Percentiles rank a stretch among this genome's conserved stretches.
Conservation (phyloP, 805 yeast species). For the Saturnispora kantuleensis region DNA sequence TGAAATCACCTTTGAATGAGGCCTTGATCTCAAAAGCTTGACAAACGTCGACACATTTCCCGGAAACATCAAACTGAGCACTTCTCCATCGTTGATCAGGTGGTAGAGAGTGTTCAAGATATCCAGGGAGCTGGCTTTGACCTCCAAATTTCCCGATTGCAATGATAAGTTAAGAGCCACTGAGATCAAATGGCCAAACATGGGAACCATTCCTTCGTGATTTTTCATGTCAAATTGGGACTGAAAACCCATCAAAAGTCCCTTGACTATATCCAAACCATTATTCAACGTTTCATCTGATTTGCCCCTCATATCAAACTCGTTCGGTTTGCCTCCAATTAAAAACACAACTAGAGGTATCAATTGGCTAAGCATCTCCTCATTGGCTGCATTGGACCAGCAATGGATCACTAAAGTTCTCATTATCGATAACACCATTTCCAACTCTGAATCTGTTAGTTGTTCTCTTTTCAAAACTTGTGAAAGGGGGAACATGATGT, state of each 20-base stretch:
- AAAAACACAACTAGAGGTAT: slow-evolving; percentile 37
- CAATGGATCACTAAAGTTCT: slow-evolving; percentile 34
- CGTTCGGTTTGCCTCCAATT: slow-evolving; percentile 36
- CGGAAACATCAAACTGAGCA: slow-evolving; percentile 39
- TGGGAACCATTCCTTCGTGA: slow-evolving; percentile 28
- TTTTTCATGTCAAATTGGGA: slow-evolving; percentile 23
- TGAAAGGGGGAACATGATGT: slow-evolving; percentile 52
- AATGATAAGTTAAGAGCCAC: slow-evolving; percentile 30
- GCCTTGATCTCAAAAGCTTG: slow-evolving; percentile 27
- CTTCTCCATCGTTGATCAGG: slow-evolving; percentile 36
- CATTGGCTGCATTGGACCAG: slow-evolving; percentile 36
- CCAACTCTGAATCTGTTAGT: slow-evolving; percentile 38
- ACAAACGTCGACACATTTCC: slow-evolving; percentile 39
- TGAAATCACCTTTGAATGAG: slow-evolving; percentile 30
- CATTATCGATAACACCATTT: slow-evolving; percentile 36
- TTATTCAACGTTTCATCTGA: slow-evolving; percentile 30
- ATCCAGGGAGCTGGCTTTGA: slow-evolving; percentile 27
- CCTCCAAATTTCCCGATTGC: slow-evolving; percentile 19
- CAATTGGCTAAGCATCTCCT: slow-evolving; percentile 33
- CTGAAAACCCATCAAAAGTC: slow-evolving; percentile 26
- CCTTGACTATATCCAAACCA: slow-evolving; percentile 26
- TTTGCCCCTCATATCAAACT: slow-evolving; percentile 19
- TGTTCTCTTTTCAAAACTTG: slow-evolving; percentile 38
- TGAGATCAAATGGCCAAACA: slow-evolving; percentile 39
- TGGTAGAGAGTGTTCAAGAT: slow-evolving; percentile 28